Evolutionary conservation across 2,329 filamentous ascomycete genomes (phyloP), one percentile per base, ranked within the genome.

Genomic region (Penicillium sclerotiorum): DNA sequence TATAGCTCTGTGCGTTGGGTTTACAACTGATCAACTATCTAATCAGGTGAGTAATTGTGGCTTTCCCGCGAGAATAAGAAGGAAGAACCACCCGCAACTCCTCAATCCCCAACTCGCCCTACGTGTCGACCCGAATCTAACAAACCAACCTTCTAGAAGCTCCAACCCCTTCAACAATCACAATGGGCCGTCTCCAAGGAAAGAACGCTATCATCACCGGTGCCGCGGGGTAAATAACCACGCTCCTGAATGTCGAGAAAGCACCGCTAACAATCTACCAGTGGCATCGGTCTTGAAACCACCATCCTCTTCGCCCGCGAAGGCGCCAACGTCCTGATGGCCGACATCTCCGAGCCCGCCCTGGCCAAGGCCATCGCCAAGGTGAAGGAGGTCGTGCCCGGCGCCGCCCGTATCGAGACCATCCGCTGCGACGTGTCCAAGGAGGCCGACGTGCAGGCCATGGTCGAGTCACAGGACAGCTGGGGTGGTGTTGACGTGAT

Each of bases 261-360:
- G 5, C 5, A 6, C 8, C 17, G 15, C 38, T 45, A 37, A 44
- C 12, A 39, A 41, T 43, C 11, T 33, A 2, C 23, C 28, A 73
- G 92, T 66, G 92, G 92, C 66, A 96, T 96, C 66, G 92, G 92
- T 59, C 87, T 96, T 41, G 91, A 96, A 77, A 96, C 92, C 2
- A 83, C 83, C 48, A 92, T 96, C 60, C 87, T 96, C 51, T 95
- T 96, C 67, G 87, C 86, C 52, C 88, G 88, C 57, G 92, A 96
- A 77, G 92, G 91, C 55, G 92, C 90, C 65, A 87, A 83, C 55
- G 84, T 96, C 49, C 77, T 96, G 58, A 85, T 96, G 83, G 83
- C 88, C 53, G 92, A 96, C 67, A 90, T 95, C 61, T 93, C 90
- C 4, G 82, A 79, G 37, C 83, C 86, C 5, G 89, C 89, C 1